Evolutionary conservation across 345 rosid species (phyloP).

Genomic region (Euphorbia tirucalli): DNA sequence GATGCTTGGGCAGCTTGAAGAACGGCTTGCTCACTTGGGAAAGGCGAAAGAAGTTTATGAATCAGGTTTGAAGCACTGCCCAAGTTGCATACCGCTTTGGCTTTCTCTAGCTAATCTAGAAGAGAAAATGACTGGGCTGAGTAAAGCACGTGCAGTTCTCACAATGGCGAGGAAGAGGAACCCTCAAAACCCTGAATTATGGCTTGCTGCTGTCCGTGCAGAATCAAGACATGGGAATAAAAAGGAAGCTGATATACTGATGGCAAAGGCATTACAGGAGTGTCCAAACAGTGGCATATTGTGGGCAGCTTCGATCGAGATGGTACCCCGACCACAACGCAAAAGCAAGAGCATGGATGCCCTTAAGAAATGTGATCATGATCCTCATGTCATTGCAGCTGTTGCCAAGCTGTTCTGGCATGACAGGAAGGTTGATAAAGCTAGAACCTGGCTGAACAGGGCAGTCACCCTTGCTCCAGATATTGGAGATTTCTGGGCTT

Average conservation of each 20-base stretch:
- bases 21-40: conserved; percentile 55
- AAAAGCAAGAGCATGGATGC: conserved; percentile 75
- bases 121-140: conserved; percentile 68
- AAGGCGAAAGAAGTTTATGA: conserved; percentile 69
- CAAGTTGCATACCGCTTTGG: conserved; percentile 69
- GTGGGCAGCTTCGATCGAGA: conserved; percentile 87
- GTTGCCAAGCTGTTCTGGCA: conserved; percentile 89
- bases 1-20: conserved; percentile 96
- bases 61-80: conserved; percentile 64
- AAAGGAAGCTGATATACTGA: conserved; percentile 74
- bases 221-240: conserved; percentile 74
- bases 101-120: conserved; percentile 72
- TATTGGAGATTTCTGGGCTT: conserved; percentile 88
- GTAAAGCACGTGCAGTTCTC: conserved; percentile 83
- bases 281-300: conserved; percentile 85
- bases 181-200: conserved; percentile 70
- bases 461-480: conserved; percentile 83
- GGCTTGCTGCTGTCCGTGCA: conserved; percentile 90
- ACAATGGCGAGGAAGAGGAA: conserved; percentile 78
- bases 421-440: conserved; percentile 88
- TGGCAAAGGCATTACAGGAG: conserved; percentile 95
- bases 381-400: conserved; percentile 82
- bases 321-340: conserved; percentile 77
- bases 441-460: conserved; percentile 71
- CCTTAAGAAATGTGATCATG: conserved; percentile 69